Base-by-base conservation (phyloP, 768 basidiomycete genomes). In the Auricularia cornea region DNA sequence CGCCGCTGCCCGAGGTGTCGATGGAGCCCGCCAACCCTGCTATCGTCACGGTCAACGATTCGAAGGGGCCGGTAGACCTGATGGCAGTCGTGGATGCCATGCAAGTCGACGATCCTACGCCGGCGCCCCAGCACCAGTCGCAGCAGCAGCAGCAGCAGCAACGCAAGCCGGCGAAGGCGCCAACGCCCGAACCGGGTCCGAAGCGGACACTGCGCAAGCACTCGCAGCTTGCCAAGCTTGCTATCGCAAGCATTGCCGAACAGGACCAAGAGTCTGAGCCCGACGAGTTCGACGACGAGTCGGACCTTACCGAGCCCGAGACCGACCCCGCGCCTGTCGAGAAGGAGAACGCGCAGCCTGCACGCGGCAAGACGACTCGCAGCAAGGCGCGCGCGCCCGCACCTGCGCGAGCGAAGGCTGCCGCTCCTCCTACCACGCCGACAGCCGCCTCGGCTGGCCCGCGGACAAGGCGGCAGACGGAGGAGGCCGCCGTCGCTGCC, bases 221-320 rank as follows among this genome's bases (percentile, higher is more conserved):
- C 3, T 48, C 44, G 6, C 44, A 48, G 44, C 44, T 48, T 48
- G 44, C 44, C 44, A 48, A 48, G 44, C 44, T 48, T 48, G 44
- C 44, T 48, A 48, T 48, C 44, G 44, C 44, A 48, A 48, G 44
- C 44, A 48, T 48, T 29, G 41, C 61, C 18, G 23, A 28, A 52
- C 29, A 5, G 11, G 67, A 66, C 14, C 73, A 75, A 31, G 81
- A 82, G 28, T 75, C 76, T 3, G 52, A 16, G 14, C 66, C 61
- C 30, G 35, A 41, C 30, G 32, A 44, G 35, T 62, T 65, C 28
- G 68, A 60, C 20, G 69, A 65, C 20, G 69, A 63, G 60, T 66
- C 29, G 60, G 62, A 44, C 48, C 60, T 64, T 23, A 60, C 62
- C 28, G 66, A 70, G 3, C 44, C 44, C 10, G 44, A 48, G 23